Evolutionary conservation across 352 stramenopile species (phyloP).

Genomic region (Plasmopara viticola): DNA sequence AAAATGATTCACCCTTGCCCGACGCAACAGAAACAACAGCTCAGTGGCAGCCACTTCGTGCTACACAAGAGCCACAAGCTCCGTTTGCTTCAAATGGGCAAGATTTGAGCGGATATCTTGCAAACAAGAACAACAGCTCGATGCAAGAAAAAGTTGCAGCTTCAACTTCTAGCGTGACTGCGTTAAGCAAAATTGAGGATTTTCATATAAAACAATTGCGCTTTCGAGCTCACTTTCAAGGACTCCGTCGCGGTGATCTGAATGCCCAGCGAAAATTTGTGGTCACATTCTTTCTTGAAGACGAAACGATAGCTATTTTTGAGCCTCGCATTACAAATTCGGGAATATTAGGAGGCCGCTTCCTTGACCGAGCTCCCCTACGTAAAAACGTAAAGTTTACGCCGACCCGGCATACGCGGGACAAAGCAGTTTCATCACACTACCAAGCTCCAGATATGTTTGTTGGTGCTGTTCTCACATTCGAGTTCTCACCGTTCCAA

Average conservation of each 20-base stretch:
- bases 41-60: conserved; percentile 63
- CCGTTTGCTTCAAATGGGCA: conserved; percentile 12
- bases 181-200: neutral
- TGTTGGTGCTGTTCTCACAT: conserved; percentile 56
- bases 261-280: conserved; percentile 63
- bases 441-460: conserved; percentile 61
- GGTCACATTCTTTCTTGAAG: conserved; percentile 50
- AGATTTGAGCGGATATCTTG: conserved; percentile 22
- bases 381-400: too few species aligned
- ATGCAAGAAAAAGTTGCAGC: too few species aligned
- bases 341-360: too few species aligned
- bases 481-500: conserved; percentile 69
- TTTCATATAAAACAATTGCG: too few species aligned
- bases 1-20: conserved; percentile 19
- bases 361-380: too few species aligned
- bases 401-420: conserved; percentile 26
- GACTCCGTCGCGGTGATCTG: conserved; percentile 23
- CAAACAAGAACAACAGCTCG: conserved; percentile 25
- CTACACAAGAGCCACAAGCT: conserved; percentile 4
- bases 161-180: too few species aligned
- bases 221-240: conserved; percentile 47
- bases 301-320: too few species aligned
- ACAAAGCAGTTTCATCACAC: conserved; percentile 11
- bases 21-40: conserved; percentile 5
- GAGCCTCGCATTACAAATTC: too few species aligned